Conservation (phyloP, 257 asterid species). For the Nyctanthes arbortristis region DNA sequence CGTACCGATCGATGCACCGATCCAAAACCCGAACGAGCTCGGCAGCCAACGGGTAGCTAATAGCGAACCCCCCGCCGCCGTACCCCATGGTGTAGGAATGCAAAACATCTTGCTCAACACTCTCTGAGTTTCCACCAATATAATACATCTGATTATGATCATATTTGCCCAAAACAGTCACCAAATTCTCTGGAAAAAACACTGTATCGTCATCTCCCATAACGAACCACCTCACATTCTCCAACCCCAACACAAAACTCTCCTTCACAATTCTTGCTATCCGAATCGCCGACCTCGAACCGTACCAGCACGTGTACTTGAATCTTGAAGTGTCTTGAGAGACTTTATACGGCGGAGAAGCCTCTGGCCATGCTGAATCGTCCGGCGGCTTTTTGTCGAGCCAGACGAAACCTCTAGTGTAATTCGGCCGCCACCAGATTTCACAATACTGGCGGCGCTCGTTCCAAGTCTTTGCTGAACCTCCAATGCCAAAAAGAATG, state of each 20-base stretch:
- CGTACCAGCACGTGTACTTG: no score
- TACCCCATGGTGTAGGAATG: slow-evolving; percentile 64
- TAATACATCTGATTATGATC: no score
- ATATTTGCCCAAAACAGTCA: slow-evolving; percentile 46
- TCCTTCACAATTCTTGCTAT: slow-evolving; percentile 74
- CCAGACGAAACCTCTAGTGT: slow-evolving; percentile 87
- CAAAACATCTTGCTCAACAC: no score
- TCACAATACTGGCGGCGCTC: no score
- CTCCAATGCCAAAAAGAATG: slow-evolving; percentile 76
- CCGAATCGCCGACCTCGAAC: slow-evolving; percentile 66
- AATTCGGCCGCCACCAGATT: no score
- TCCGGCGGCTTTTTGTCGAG: slow-evolving; percentile 47
- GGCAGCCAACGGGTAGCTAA: slow-evolving; percentile 73
- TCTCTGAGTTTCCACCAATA: no score
- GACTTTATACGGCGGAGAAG: slow-evolving; percentile 65
- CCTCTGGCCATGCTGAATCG: slow-evolving; percentile 40
- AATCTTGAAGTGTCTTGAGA: no score
- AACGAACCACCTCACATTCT: no score
- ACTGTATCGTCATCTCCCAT: slow-evolving; percentile 96
- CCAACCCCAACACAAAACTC: slow-evolving; percentile 52
- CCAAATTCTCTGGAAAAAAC: slow-evolving; percentile 70
- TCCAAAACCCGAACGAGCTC: slow-evolving; percentile 64
- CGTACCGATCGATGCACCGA: slow-evolving; percentile 73
- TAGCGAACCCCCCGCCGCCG: slow-evolving; percentile 94
- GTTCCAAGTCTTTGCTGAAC: no score